Evolutionary conservation across 83 land plant genomes (phyloP).

Genomic region (Isoetes engelmannii): DNA sequence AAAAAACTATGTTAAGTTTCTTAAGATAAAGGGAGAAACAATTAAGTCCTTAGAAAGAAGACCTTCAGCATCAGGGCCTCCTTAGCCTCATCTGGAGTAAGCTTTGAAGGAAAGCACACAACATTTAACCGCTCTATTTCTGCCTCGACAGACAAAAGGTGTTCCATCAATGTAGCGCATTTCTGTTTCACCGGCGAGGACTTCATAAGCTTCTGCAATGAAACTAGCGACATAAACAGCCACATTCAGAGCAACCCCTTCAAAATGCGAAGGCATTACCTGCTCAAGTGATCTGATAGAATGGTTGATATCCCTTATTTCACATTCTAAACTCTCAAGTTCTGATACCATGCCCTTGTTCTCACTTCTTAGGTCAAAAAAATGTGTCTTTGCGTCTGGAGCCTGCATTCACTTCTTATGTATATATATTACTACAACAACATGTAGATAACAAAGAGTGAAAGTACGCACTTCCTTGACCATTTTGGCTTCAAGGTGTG

Average conservation of each 20-base stretch:
- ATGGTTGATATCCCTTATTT: constrained; percentile 3
- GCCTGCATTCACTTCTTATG: not conserved
- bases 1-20: too few species aligned
- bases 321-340: constrained; percentile 10
- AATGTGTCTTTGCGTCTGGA: constrained; percentile 10
- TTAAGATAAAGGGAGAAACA: too few species aligned
- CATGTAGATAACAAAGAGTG: not conserved
- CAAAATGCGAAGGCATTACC: not conserved
- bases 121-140: constrained; percentile 13
- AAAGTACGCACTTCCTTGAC: not conserved
- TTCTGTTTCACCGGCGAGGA: constrained; percentile 11
- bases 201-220: not conserved
- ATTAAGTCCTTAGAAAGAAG: not conserved
- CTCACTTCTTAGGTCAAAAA: constrained; percentile 6
- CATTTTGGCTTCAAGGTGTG: constrained; percentile 8
- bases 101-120: constrained; percentile 6
- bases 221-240: not conserved
- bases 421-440: not conserved
- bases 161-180: constrained; percentile 12
- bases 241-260: not conserved
- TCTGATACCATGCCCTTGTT: constrained; percentile 7
- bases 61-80: constrained; percentile 17
- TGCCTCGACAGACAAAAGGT: constrained; percentile 17
- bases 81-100: constrained; percentile 15
- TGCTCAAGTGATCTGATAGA: constrained; percentile 13